These are phyloP conservation scores for Trichoderma parareesei DNA, from an alignment of 495 filamentous ascomycete genomes.

Conservation along the genomic window DNA sequence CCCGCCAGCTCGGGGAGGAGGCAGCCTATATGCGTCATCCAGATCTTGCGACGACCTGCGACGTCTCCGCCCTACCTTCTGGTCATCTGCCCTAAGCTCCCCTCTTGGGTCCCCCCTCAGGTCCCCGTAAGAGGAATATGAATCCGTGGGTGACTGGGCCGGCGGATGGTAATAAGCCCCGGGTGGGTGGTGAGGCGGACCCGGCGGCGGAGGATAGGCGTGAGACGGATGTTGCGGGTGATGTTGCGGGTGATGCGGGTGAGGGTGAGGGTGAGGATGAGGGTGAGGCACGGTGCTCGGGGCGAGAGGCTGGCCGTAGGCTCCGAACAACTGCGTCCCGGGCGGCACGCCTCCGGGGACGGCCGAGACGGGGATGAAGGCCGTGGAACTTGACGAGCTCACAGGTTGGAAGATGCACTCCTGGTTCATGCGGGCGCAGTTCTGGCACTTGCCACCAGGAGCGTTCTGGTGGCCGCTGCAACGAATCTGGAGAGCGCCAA, in stretches of 20 bases:
- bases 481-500: slow-evolving; percentile 29
- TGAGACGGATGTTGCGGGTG: slow-evolving; percentile 10
- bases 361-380: slow-evolving; percentile 42
- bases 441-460: slow-evolving; percentile 41
- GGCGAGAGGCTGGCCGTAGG: slow-evolving; percentile 41
- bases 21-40: slow-evolving; percentile 33
- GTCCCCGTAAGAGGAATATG: slow-evolving; percentile 22
- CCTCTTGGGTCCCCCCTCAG: slow-evolving; percentile 6
- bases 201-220: slow-evolving; percentile 17
- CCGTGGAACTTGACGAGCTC: slow-evolving; percentile 35
- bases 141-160: slow-evolving; percentile 28
- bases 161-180: slow-evolving; percentile 26
- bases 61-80: slow-evolving; percentile 24
- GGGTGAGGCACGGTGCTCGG: slow-evolving; percentile 13
- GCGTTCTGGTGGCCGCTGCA: slow-evolving; percentile 46
- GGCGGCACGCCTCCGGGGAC: slow-evolving; percentile 40
- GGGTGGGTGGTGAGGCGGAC: slow-evolving; percentile 22
- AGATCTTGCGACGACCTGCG: slow-evolving; percentile 29
- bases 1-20: slow-evolving; percentile 34
- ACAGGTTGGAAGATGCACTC: slow-evolving; percentile 46
- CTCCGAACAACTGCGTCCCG: slow-evolving; percentile 38
- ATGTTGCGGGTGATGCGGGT: not conserved
- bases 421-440: slow-evolving; percentile 43
- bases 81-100: slow-evolving; percentile 12
- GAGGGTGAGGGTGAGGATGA: not conserved